phyloP scores from a whole-genome alignment of 352 stramenopile genomes.

The Elongisporangium anandrum region DNA sequence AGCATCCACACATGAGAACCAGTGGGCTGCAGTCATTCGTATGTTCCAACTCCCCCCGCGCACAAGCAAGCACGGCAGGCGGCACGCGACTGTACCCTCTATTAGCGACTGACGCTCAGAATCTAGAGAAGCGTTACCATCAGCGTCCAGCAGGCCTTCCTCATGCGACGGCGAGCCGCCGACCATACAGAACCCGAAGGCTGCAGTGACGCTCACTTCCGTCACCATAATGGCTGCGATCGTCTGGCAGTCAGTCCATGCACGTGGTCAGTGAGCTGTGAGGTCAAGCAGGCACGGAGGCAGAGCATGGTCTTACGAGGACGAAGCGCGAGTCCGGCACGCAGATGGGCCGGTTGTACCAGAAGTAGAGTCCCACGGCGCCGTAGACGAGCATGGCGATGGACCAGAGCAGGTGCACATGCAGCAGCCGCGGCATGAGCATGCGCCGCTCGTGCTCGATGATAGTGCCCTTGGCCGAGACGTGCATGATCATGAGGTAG shows the following conservation, averaged over 20 bases:
- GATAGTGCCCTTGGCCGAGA: constrained; percentile 82
- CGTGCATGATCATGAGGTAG: constrained; percentile 84
- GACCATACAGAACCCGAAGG: constrained; percentile 68
- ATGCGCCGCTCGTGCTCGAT: constrained; percentile 83
- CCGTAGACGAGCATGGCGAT: constrained; percentile 61
- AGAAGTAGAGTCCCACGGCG: constrained; percentile 49
- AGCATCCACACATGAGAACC: not conserved
- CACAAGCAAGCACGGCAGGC: constrained; percentile 5
- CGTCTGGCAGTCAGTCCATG: constrained; percentile 21
- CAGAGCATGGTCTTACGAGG: constrained; percentile 38
- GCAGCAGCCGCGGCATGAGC: constrained; percentile 78
- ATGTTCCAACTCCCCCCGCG: constrained; percentile 1
- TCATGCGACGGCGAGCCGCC: constrained; percentile 31
- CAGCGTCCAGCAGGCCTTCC: constrained; percentile 24
- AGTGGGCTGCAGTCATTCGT: not conserved
- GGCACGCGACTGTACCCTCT: constrained; percentile 44
- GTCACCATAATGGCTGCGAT: constrained; percentile 53
- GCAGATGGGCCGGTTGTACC: constrained; percentile 69
- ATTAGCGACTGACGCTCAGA: constrained; percentile 77
- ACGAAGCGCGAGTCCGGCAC: constrained; percentile 72
- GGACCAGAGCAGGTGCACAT: constrained; percentile 76
- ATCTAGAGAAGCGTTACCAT: constrained; percentile 58
- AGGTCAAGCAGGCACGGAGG: not conserved
- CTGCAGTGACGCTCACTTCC: constrained; percentile 70
- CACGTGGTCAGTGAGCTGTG: not conserved